Conservation (phyloP, 2,329 filamentous ascomycete species). For the Fusarium duplospermum region DNA sequence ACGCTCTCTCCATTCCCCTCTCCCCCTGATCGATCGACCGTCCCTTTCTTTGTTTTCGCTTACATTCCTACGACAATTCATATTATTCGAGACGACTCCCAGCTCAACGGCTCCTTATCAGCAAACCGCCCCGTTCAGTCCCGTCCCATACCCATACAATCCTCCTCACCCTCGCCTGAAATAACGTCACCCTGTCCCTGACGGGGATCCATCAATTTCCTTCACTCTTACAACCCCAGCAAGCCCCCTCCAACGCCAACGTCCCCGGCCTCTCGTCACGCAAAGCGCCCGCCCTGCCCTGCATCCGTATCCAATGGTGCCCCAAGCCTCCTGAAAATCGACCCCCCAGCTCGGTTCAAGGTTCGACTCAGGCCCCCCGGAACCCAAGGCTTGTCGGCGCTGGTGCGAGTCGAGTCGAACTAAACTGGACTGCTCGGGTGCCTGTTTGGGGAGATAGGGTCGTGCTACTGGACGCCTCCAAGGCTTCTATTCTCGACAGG, state of each 20-base stretch:
- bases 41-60: conserved; percentile 9
- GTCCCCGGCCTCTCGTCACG: conserved; percentile 24
- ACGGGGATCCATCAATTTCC: conserved; percentile 39
- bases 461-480: conserved; percentile 36
- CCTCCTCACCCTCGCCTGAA: conserved; percentile 14
- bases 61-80: conserved; percentile 17
- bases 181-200: conserved; percentile 42
- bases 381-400: not conserved
- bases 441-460: conserved; percentile 35
- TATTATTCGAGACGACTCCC: conserved; percentile 9
- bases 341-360: conserved; percentile 17
- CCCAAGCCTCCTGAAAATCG: conserved; percentile 33
- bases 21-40: conserved; percentile 8
- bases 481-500: conserved; percentile 38
- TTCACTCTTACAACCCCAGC: conserved; percentile 19
- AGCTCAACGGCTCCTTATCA: conserved; percentile 37
- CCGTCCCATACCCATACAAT: not conserved
- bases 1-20: not conserved
- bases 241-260: conserved; percentile 27
- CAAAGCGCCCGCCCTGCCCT: conserved; percentile 22
- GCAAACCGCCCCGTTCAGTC: conserved; percentile 18
- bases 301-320: conserved; percentile 27
- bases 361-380: not conserved
- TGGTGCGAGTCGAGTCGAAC: conserved; percentile 11
- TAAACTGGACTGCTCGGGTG: conserved; percentile 1